Conservation (phyloP, 257 asterid species). For the Solanum sejunctum region DNA sequence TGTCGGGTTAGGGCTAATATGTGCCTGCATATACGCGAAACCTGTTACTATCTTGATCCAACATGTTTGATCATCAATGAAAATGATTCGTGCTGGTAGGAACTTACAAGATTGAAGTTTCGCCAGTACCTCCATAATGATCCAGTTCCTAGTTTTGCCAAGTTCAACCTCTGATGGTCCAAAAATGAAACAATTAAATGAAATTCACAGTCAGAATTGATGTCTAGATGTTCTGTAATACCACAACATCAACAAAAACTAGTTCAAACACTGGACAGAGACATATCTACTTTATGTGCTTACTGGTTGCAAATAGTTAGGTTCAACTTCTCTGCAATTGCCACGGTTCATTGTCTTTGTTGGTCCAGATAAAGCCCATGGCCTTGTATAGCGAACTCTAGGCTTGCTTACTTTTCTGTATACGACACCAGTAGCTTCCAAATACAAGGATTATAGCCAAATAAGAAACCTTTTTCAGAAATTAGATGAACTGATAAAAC, state of each 20-base stretch:
- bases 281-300: slow-evolving; percentile 3
- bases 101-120: slow-evolving; percentile 61
- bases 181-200: background rate
- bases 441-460: background rate
- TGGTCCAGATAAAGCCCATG: slow-evolving; percentile 51
- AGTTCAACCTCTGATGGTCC: slow-evolving; percentile 36
- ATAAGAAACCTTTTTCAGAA: background rate
- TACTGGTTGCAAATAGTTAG: slow-evolving; percentile 37
- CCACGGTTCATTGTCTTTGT: slow-evolving; percentile 39
- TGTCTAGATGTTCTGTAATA: background rate
- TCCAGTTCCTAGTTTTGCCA: slow-evolving; percentile 68
- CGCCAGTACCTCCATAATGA: slow-evolving; percentile 82
- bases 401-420: slow-evolving; percentile 66
- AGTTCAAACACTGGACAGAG: background rate
- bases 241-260: background rate
- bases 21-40: slow-evolving; percentile 29
- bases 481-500: background rate
- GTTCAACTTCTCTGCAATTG: slow-evolving; percentile 37
- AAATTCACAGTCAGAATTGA: background rate
- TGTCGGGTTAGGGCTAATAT: slow-evolving; percentile 41
- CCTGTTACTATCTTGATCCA: background rate
- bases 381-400: slow-evolving; percentile 46
- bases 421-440: slow-evolving; percentile 54
- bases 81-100: background rate
- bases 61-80: background rate